These are phyloP conservation scores for Polychaeton citri DNA, from an alignment of 2,329 filamentous ascomycete genomes.

Conservation along the genomic window DNA sequence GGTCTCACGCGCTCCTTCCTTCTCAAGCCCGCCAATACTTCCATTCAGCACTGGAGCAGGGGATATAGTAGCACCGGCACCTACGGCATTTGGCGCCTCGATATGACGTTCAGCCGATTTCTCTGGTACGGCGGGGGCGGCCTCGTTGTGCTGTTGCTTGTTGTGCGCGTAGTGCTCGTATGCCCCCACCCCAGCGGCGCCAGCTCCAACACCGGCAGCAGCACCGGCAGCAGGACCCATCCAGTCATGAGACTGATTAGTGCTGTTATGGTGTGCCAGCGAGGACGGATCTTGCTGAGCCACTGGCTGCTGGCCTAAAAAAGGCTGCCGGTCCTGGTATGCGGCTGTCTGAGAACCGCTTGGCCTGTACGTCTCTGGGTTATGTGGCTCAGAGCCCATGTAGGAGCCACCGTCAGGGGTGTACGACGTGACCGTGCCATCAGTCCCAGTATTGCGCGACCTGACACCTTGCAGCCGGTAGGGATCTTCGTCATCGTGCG, in stretches of 20 bases:
- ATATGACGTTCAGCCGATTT: neutral
- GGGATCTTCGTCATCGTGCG: slow-evolving; percentile 15
- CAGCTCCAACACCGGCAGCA: slow-evolving; percentile 29
- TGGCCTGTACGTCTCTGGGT: neutral
- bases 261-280: slow-evolving; percentile 23
- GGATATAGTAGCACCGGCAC: neutral
- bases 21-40: slow-evolving; percentile 18
- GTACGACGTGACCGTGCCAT: neutral
- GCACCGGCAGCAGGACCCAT: slow-evolving; percentile 35
- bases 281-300: slow-evolving; percentile 7
- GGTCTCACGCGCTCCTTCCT: slow-evolving; percentile 20
- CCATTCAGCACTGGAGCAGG: neutral
- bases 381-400: no score
- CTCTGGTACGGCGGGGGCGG: no score
- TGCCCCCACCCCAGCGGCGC: slow-evolving; percentile 14
- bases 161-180: slow-evolving; percentile 9
- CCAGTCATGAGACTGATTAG: slow-evolving; percentile 34
- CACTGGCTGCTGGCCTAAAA: slow-evolving; percentile 11
- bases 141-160: slow-evolving; percentile 7
- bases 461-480: slow-evolving; percentile 16
- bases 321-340: slow-evolving; percentile 8
- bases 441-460: slow-evolving; percentile 5
- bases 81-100: neutral
- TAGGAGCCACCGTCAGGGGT: no score
- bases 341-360: neutral